Conservation (phyloP, 768 basidiomycete species). For the Boletus bicolor region DNA sequence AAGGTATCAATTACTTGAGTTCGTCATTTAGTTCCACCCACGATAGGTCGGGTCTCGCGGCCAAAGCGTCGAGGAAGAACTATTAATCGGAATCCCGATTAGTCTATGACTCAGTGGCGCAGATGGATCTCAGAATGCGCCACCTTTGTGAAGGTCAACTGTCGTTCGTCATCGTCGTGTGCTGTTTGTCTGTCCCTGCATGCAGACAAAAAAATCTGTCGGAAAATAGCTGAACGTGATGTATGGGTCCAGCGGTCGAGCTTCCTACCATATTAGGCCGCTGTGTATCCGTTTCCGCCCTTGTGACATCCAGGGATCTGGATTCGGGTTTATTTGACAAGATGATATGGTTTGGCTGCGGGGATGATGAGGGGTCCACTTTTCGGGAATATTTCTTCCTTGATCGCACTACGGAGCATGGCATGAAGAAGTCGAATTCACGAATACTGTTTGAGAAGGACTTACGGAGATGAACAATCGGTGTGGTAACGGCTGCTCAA, state of each 20-base stretch:
- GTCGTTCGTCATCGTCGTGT: constrained; percentile 1
- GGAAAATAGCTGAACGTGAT: not conserved
- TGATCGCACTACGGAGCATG: not conserved
- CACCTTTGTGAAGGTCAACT: constrained; percentile 9
- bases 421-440: too few species aligned
- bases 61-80: not conserved
- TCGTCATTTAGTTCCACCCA: constrained; percentile 1
- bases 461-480: not conserved
- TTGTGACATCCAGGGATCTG: not conserved
- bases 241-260: not conserved
- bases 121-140: not conserved
- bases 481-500: not conserved
- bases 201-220: constrained; percentile 9
- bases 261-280: not conserved
- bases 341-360: not conserved
- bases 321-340: not conserved
- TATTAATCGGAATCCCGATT: not conserved
- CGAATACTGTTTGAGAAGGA: not conserved
- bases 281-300: not conserved
- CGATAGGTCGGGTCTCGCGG: not conserved
- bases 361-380: not conserved
- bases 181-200: constrained; percentile 1
- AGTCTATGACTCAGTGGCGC: not conserved
- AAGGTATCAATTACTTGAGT: not conserved
- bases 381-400: not conserved